Evolutionary conservation across 106 monocot species (phyloP).

Genomic region (Dendrobium chrysotoxum): DNA sequence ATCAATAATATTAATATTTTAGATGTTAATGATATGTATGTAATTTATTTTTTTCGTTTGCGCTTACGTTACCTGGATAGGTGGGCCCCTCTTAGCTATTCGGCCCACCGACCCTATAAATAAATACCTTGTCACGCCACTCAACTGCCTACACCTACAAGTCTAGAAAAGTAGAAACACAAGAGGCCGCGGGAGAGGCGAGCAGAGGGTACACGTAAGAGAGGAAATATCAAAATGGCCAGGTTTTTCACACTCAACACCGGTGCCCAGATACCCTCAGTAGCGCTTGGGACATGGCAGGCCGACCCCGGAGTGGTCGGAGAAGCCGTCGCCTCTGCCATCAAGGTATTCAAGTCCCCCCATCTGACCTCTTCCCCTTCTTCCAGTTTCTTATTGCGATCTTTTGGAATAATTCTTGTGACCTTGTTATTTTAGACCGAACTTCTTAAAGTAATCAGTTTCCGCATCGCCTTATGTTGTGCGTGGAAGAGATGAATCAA

Average conservation of each 20-base stretch:
- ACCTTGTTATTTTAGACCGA: background rate
- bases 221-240: slow-evolving; percentile 20
- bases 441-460: background rate
- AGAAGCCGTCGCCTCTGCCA: slow-evolving; percentile 38
- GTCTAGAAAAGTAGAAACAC: background rate
- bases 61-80: too few relatives aligned
- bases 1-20: too few relatives aligned
- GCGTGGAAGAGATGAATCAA: too few relatives aligned
- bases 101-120: background rate
- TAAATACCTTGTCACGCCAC: background rate
- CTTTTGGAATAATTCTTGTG: background rate
- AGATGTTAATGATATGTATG: too few relatives aligned
- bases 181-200: background rate
- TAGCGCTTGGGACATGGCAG: slow-evolving; percentile 69
- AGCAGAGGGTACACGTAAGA: background rate
- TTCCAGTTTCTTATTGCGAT: background rate
- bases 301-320: slow-evolving; percentile 32
- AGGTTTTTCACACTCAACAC: slow-evolving; percentile 50
- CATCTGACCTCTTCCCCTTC: background rate
- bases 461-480: background rate
- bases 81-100: too few relatives aligned
- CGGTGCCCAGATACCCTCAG: slow-evolving; percentile 60
- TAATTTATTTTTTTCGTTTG: too few relatives aligned
- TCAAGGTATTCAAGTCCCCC: slow-evolving; percentile 31
- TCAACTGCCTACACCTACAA: background rate